Percentiles rank a stretch among this genome's conserved stretches.
These are phyloP conservation scores for Clonostachys byssicola DNA, from an alignment of 2,329 filamentous ascomycete species.

Conservation along the genomic window DNA sequence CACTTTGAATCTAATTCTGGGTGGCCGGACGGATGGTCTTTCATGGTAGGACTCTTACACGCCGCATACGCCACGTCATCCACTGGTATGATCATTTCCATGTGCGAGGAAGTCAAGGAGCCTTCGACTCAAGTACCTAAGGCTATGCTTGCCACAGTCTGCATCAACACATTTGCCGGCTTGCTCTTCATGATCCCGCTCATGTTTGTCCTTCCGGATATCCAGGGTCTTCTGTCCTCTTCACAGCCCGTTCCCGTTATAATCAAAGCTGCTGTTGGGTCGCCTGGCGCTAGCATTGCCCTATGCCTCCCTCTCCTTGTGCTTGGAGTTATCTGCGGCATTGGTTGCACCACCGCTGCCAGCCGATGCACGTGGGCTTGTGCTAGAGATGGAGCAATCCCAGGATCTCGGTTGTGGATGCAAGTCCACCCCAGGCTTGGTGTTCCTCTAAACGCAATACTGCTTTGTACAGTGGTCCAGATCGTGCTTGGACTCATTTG, in stretches of 20 bases:
- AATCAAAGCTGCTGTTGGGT: conserved; percentile 57
- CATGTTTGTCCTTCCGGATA: conserved; percentile 63
- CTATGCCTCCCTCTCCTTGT: conserved; percentile 61
- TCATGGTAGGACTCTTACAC: conserved; percentile 66
- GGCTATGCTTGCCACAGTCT: conserved; percentile 64
- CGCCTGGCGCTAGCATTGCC: conserved; percentile 54
- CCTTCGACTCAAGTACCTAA: conserved; percentile 66
- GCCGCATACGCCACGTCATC: conserved; percentile 71
- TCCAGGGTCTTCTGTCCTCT: conserved; percentile 49
- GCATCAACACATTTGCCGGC: conserved; percentile 62
- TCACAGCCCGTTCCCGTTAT: conserved; percentile 62
- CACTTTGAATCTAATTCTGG: conserved; percentile 65
- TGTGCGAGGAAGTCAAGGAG: conserved; percentile 68
- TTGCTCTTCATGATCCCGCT: conserved; percentile 65
- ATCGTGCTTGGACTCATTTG: conserved; percentile 62
- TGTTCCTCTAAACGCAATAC: conserved; percentile 67
- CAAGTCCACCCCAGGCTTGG: conserved; percentile 56
- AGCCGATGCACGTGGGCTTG: conserved; percentile 67
- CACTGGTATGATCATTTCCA: conserved; percentile 75
- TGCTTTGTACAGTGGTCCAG: conserved; percentile 63
- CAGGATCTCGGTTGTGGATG: conserved; percentile 58
- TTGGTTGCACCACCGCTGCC: conserved; percentile 64
- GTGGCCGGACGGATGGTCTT: conserved; percentile 68
- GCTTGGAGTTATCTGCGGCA: conserved; percentile 61
- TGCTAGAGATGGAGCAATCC: conserved; percentile 64